Evolutionary conservation across 305 asterid genomes (phyloP), one percentile per base, ranked within the genome.

Genomic region (Stenogyne calaminthoides): DNA sequence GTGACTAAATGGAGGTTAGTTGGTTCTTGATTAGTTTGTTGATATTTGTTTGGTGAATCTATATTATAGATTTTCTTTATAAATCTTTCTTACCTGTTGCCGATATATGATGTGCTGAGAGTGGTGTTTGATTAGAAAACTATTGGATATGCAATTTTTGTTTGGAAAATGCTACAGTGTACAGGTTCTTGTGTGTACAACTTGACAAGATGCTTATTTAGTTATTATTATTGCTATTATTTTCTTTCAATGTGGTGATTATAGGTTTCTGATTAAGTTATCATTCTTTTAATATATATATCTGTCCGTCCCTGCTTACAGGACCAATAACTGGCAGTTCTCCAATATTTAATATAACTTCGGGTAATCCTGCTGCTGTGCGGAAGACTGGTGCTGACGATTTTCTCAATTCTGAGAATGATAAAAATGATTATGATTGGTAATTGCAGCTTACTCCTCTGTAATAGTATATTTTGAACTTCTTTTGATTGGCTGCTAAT

Each of bases 391-490:
- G 86, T 44, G 81, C 96, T 27, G 99, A 89, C 27, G 98, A 95
- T 77, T 88, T 95, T 78, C 97, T 95, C 83, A 89, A 87, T 80
- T 87, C 97, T 22, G 98, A 92, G 81, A 91, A 86, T 75, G 98
- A 92, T 84, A 95, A 92, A 83, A 90, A 93, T 74, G 99, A 95
- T 82, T 95, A 92, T 74, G 97, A 95, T 68, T 95, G 99, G 99
- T 95, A 89, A 80, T 58, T 65, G 55, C 64, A 54, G 36, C 64
- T 64, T 40, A 49, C 63, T 70, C 20, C 39, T 69, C 62, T 19
- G 11, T 27, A 39, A 59, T 44, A 9, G 27, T 70, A 19, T 56
- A 7, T 25, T 67, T 52, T 70, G 10, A 63, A 18, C 55, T 80
- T 72, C 64, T 49, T 22, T 55, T 72, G 54, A 27, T 47, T 36